Base-by-base conservation (phyloP, 192 early-diverging fungal genomes). In the Obelidium mucronatum region DNA sequence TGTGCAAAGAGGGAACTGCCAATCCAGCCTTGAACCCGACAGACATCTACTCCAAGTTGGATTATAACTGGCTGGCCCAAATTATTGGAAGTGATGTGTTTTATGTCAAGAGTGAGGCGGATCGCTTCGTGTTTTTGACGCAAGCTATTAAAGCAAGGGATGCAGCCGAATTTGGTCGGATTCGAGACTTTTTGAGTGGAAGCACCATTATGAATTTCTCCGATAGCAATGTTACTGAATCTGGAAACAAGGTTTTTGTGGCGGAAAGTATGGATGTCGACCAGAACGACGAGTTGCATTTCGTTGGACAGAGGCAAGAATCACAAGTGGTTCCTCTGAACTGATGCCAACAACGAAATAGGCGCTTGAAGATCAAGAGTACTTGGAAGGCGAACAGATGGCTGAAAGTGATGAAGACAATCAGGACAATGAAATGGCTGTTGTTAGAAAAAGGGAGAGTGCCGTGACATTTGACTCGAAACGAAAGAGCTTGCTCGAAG, bases 11-110 rank as follows among this genome's bases (percentile, higher is more conserved):
- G 52, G 67, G 67, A 8, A 37, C 63, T 19, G 22, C 39, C 24
- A 69, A 69, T 24, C 26, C 8, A 24, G 11, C 2, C 24, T 36
- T 69, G 0, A 33, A 26, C 28, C 67, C 42, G 3, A 22, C 67
- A 6, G 22, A 26, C 31, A 34, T 34, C 63, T 24, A 24, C 2
- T 22, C 40, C 13, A 17, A 24, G 15, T 34, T 69, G 24, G 67
- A 69, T 30, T 48, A 33, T 30, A 26, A 53, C 44, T 69, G 67
- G 67, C n/a, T 69, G 24, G 42, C 67, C 28, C 24, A 13, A 28
- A 69, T 69, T 30, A 44, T 69, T 22, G 44, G 67, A 22, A 52
- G 42, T 24, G 67, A 69, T 53, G 67, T 69, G 11, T 69, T 69
- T 54, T 53, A 52, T 30, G 67, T 69, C 17, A 44, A 52, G 19